Evolutionary conservation across 768 basidiomycete genomes (phyloP), one percentile per base, ranked within the genome.

Genomic region (Pseudohyphozyma bogoriensis): DNA sequence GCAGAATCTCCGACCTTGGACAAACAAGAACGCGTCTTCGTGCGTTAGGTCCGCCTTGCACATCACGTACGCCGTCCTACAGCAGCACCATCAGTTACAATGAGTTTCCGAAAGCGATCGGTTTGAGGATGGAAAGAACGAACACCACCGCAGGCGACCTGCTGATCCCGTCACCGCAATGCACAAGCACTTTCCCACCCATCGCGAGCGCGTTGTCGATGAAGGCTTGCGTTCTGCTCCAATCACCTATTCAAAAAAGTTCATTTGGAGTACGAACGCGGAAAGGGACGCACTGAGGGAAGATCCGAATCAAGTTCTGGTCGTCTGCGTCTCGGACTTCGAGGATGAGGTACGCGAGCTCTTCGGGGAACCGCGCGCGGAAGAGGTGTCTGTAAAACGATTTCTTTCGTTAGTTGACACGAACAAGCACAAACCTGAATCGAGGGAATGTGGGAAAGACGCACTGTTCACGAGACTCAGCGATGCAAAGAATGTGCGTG

Each of bases 291-390:
- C 64, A 90, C 90, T 73, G 72, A n/a, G 90, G 91, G 73, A 93
- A 93, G 45, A 91, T 75, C 31, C 87, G 80, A 68, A 95, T 93
- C 42, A 95, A 79, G 72, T 95, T 95, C 76, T 95, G 91, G 71
- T 93, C 90, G 73, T 92, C 89, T 66, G 82, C 89, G 73, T 95
- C 90, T 72, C 89, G 81, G 31, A 95, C 87, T 72, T 92, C 85
- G 36, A 93, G 77, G 1, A 83, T 82, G 70, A 89, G 73, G 73
- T 95, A 95, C 40, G 71, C 69, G 74, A 92, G 89, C 26, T 81
- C 76, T 0, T 85, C 85, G 4, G 84, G 84, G 69, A 90, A 95
- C 28, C 89, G 82, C 3, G 90, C 87, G 56, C 80, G 78, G 55
- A 95, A 87, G 20, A 90, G 87, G 74, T 90, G 91, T 33, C 68